Evolutionary conservation across 345 rosid genomes (phyloP).

Genomic region (Eucalyptus pauciflora): DNA sequence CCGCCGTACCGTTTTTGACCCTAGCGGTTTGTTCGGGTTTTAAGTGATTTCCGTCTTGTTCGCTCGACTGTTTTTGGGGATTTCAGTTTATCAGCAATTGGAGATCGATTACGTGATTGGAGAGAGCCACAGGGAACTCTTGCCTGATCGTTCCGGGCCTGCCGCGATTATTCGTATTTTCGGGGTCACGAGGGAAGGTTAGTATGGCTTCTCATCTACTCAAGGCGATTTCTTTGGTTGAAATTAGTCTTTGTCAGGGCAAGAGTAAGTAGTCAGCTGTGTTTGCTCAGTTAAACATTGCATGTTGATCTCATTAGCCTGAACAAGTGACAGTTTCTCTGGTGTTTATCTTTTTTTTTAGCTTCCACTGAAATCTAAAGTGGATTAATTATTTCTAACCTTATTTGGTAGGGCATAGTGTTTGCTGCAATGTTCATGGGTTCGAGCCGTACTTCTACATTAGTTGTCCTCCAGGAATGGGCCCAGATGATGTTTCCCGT

Average conservation of each 20-base stretch:
- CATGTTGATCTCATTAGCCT: not conserved
- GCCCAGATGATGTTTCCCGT: conserved; percentile 76
- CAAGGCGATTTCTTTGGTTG: not conserved
- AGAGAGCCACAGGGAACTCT: conserved; percentile 41
- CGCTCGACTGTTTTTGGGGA: not conserved
- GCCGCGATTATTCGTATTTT: conserved; percentile 80
- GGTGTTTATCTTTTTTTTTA: not conserved
- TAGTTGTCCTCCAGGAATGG: conserved; percentile 85
- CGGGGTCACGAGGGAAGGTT: conserved; percentile 89
- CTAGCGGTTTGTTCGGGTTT: not conserved
- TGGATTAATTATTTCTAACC: not conserved
- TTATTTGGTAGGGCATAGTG: conserved; percentile 58
- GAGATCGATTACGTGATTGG: conserved; percentile 85
- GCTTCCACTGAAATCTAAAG: not conserved
- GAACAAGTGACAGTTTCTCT: not conserved
- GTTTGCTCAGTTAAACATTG: not conserved
- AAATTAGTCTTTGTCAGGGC: not conserved
- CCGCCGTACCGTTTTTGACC: not conserved
- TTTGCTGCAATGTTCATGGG: conserved; percentile 92
- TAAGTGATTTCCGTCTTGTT: not conserved
- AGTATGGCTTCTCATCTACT: not conserved
- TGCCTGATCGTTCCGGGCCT: conserved; percentile 65
- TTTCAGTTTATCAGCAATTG: conserved; percentile 77
- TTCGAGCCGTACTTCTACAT: conserved; percentile 96
- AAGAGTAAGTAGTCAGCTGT: not conserved